Percentiles rank a stretch among this genome's conserved stretches.
Conservation (phyloP, 164 flowering plant species). For the Magnolia sinica region DNA sequence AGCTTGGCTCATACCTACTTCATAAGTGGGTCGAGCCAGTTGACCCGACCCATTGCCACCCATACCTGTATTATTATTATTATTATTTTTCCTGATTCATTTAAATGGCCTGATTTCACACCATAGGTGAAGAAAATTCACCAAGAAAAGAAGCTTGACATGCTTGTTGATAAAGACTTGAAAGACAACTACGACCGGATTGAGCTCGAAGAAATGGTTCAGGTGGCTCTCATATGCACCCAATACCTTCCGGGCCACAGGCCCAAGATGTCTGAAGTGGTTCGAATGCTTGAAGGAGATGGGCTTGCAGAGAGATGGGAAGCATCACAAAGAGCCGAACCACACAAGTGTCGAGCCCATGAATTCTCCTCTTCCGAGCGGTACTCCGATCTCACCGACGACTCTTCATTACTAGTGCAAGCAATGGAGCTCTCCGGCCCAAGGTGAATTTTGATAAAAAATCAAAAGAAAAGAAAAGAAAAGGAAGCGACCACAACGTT, state of each 20-base stretch:
- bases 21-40: too few species aligned
- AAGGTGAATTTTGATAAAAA: slow-evolving; percentile 31
- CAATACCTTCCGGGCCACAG: slow-evolving; percentile 67
- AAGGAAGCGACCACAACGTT: not conserved
- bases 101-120: not conserved
- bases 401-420: slow-evolving; percentile 67
- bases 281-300: slow-evolving; percentile 78
- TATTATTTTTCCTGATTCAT: not conserved
- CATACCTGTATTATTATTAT: too few species aligned
- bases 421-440: slow-evolving; percentile 86
- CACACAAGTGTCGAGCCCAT: slow-evolving; percentile 40
- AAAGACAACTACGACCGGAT: slow-evolving; percentile 55
- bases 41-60: too few species aligned
- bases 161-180: slow-evolving; percentile 76
- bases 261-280: slow-evolving; percentile 79
- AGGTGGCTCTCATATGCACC: slow-evolving; percentile 65
- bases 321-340: slow-evolving; percentile 55
- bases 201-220: slow-evolving; percentile 83
- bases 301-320: slow-evolving; percentile 81
- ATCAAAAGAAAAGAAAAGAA: not conserved
- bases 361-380: slow-evolving; percentile 64
- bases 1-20: too few species aligned
- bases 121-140: slow-evolving; percentile 74
- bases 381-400: slow-evolving; percentile 72
- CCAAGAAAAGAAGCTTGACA: slow-evolving; percentile 69